phyloP scores from a whole-genome alignment of 768 basidiomycete genomes.

The Amanita subjunquillea region DNA sequence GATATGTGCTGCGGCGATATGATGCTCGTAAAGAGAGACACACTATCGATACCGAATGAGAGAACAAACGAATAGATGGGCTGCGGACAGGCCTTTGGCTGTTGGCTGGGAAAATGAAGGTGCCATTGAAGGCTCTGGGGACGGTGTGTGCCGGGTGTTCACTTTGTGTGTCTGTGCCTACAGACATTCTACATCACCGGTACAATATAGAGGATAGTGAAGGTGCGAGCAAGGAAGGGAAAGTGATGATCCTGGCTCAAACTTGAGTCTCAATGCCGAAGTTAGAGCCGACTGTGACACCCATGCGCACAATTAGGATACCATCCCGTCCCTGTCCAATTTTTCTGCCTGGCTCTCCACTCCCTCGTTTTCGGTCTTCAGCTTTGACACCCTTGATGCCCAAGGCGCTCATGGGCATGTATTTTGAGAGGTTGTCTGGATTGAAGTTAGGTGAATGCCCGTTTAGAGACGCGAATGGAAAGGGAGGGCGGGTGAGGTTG shows the following conservation, averaged over 20 bases:
- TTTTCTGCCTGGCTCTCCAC: slow-evolving; percentile 49
- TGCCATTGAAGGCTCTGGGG: slow-evolving; percentile 88
- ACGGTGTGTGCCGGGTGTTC: slow-evolving; percentile 77
- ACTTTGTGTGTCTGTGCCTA: not conserved
- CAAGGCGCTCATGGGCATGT: slow-evolving; percentile 38
- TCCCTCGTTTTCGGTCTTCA: slow-evolving; percentile 23
- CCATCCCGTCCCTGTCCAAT: slow-evolving; percentile 39
- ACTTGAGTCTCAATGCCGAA: not conserved
- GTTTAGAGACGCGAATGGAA: slow-evolving; percentile 11
- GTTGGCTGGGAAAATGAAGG: slow-evolving; percentile 48
- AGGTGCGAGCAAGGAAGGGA: slow-evolving; percentile 23
- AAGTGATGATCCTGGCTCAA: not conserved
- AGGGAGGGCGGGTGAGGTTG: slow-evolving; percentile 19
- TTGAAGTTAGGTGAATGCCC: slow-evolving; percentile 4
- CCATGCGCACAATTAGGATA: slow-evolving; percentile 17
- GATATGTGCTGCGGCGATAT: too few species aligned
- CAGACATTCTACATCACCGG: slow-evolving; percentile 83
- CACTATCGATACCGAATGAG: slow-evolving; percentile 78
- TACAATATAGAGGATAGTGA: slow-evolving; percentile 23
- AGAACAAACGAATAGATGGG: slow-evolving; percentile 81
- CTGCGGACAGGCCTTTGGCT: slow-evolving; percentile 67
- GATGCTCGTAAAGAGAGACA: too few species aligned
- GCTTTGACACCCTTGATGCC: slow-evolving; percentile 11
- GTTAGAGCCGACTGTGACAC: not conserved
- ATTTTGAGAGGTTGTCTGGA: slow-evolving; percentile 8